phyloP scores from a whole-genome alignment of 148 eudicot genomes.

The Persicaria tinctoria region DNA sequence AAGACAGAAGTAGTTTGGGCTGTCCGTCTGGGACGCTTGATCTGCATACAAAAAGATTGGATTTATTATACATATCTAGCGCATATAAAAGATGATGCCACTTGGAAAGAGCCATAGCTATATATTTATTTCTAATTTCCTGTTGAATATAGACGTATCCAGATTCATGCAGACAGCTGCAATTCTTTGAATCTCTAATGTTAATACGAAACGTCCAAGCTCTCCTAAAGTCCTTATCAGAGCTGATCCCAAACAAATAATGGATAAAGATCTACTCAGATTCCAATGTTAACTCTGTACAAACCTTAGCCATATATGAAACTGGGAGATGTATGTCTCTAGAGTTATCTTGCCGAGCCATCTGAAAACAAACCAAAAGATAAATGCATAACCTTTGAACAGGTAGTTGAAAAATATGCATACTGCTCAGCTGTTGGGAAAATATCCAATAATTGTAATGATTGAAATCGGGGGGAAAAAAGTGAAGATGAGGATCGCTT shows the following conservation, averaged over 20 bases:
- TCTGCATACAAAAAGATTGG: conserved; percentile 33
- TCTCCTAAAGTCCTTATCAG: neutral
- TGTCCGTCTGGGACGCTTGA: conserved; percentile 87
- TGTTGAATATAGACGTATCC: neutral
- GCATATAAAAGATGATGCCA: neutral
- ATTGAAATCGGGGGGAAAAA: neutral
- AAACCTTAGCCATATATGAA: conserved; percentile 95
- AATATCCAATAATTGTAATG: neutral
- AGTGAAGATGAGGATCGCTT: conserved; percentile 27
- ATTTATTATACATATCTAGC: neutral
- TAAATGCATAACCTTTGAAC: conserved; percentile 1
- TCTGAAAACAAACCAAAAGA: conserved; percentile 30
- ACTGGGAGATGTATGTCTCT: conserved; percentile 92
- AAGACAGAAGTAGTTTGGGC: conserved; percentile 69
- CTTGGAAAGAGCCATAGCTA: neutral
- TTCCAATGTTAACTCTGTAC: neutral
- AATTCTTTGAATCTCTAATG: neutral
- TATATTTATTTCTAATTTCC: neutral
- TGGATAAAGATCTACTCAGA: neutral
- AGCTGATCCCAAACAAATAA: neutral
- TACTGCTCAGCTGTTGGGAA: neutral
- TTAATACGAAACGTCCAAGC: neutral
- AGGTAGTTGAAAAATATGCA: neutral
- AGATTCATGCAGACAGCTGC: neutral
- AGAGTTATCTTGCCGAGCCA: conserved; percentile 96